Evolutionary conservation across 257 asterid genomes (phyloP).

Genomic region (Schizonepeta tenuifolia): DNA sequence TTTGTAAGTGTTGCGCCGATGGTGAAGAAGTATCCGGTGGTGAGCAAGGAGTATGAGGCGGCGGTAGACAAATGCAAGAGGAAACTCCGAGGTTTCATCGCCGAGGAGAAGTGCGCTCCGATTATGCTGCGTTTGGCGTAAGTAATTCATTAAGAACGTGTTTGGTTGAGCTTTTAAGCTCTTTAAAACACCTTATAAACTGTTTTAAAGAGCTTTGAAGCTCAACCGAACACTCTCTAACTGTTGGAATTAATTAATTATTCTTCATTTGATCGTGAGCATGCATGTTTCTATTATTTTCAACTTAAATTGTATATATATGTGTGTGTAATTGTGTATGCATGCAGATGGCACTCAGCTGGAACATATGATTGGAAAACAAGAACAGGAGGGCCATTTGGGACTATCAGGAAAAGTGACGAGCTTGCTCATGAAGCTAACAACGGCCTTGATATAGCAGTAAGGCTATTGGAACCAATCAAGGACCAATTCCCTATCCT

Average conservation of each 20-base stretch:
- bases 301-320: no score
- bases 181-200: no score
- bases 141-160: background rate
- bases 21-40: conserved; percentile 67
- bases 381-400: conserved; percentile 85
- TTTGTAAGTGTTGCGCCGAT: conserved; percentile 29
- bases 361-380: conserved; percentile 63
- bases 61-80: conserved; percentile 70
- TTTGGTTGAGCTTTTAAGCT: no score
- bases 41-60: conserved; percentile 56
- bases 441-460: conserved; percentile 81
- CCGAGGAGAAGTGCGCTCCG: conserved; percentile 59
- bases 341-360: conserved; percentile 52
- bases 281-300: no score
- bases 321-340: no score
- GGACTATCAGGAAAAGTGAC: conserved; percentile 59
- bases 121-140: conserved; percentile 58
- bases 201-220: no score
- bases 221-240: no score
- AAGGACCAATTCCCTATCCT: conserved; percentile 70
- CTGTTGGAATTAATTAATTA: no score
- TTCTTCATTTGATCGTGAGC: no score
- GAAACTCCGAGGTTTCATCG: conserved; percentile 63
- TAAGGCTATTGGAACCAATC: conserved; percentile 72
- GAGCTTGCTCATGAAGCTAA: conserved; percentile 81